Evolutionary conservation across 1,284 basidiomycete species (phyloP).

Genomic region (Cryptococcus sp.): DNA sequence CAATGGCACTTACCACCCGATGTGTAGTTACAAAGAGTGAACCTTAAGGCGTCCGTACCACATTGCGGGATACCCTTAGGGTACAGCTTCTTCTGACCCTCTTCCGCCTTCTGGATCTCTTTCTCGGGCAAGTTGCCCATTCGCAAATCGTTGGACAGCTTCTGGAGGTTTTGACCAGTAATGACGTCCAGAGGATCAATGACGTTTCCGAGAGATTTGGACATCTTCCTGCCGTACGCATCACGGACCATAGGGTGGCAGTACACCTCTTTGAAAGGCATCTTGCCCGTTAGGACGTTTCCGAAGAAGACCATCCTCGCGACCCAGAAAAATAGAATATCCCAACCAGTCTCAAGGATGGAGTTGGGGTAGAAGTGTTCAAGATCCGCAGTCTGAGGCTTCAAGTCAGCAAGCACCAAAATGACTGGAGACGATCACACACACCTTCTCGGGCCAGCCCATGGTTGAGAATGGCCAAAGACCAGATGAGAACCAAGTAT

Average conservation of each 20-base stretch:
- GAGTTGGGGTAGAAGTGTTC: conserved; percentile 83
- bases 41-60: conserved; percentile 93
- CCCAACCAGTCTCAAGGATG: conserved; percentile 97
- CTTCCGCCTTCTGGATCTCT: conserved; percentile 87
- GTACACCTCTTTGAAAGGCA: conserved; percentile 97
- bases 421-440: conserved; percentile 14
- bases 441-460: conserved; percentile 91
- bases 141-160: conserved; percentile 82
- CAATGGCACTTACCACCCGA: conserved; percentile 61
- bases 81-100: conserved; percentile 98
- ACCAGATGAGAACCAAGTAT: conserved; percentile 99
- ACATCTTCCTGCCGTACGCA: conserved; percentile 98
- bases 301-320: conserved; percentile 98
- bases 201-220: conserved; percentile 96
- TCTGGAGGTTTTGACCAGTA: conserved; percentile 77
- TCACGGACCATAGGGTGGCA: conserved; percentile 99
- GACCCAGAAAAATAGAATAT: conserved; percentile 99
- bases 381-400: conserved; percentile 66
- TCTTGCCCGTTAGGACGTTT: conserved; percentile 78
- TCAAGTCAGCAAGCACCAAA: neutral
- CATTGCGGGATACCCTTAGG: conserved; percentile 99
- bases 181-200: conserved; percentile 98
- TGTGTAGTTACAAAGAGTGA: conserved; percentile 93
- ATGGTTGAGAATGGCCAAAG: conserved; percentile 98
- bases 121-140: conserved; percentile 93